phyloP scores from a whole-genome alignment of 176 grass and related monocot genomes.

The Pontederia paniculata region DNA sequence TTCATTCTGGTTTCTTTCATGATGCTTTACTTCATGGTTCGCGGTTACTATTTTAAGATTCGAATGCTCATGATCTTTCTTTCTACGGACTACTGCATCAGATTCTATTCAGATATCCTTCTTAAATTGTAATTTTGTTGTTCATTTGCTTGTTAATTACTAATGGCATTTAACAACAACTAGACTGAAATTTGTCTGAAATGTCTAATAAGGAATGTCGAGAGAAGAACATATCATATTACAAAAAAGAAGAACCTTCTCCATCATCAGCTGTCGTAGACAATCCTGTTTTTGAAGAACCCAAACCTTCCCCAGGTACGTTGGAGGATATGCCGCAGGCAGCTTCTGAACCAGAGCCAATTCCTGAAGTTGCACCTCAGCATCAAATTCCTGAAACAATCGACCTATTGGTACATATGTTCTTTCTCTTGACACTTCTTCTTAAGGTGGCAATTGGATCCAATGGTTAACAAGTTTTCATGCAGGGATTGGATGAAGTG shows the following conservation, averaged over 20 bases:
- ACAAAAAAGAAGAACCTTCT: constrained; percentile 43
- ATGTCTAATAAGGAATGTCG: constrained; percentile 34
- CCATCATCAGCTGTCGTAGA: constrained; percentile 17
- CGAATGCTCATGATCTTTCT: too few species aligned
- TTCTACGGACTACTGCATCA: too few species aligned
- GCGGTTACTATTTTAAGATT: too few species aligned
- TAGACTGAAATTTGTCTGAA: not conserved
- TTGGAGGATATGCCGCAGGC: constrained; percentile 31
- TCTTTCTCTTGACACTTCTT: not conserved
- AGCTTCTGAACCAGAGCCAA: constrained; percentile 4
- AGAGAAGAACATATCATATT: constrained; percentile 38
- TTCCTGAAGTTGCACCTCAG: constrained; percentile 26
- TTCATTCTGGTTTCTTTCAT: too few species aligned
- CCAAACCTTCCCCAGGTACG: constrained; percentile 27
- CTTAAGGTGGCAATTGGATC: not conserved
- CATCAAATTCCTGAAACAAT: constrained; percentile 18
- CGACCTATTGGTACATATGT: constrained; percentile 57
- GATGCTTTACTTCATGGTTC: too few species aligned
- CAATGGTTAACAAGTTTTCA: constrained; percentile 2
- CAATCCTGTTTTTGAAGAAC: constrained; percentile 24
- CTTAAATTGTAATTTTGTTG: not conserved
- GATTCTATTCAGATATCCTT: too few species aligned
- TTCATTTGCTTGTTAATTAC: not conserved
- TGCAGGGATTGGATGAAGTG: constrained; percentile 56
- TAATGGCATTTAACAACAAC: not conserved